Evolutionary conservation across 768 basidiomycete genomes (phyloP).

Genomic region (Pleurotus citrinopileatus): DNA sequence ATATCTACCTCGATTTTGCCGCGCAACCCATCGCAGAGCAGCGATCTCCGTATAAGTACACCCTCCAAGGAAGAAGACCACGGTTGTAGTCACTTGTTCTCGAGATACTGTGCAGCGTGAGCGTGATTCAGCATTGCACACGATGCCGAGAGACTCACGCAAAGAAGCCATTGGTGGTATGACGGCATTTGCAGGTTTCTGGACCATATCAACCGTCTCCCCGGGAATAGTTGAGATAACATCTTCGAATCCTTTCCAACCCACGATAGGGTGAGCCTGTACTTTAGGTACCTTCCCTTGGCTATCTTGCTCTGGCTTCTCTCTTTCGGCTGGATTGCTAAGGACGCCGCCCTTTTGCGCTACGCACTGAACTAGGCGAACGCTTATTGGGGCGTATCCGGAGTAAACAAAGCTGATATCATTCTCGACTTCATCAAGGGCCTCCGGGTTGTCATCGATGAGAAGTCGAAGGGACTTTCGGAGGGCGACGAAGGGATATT

Average conservation of each 20-base stretch:
- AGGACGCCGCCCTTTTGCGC: slow-evolving; percentile 90
- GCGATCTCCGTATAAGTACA: slow-evolving; percentile 98
- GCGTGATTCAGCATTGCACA: neutral
- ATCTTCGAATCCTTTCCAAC: slow-evolving; percentile 98
- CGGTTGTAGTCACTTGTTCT: slow-evolving; percentile 74
- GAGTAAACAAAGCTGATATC: slow-evolving; percentile 97
- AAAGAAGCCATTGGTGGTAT: slow-evolving; percentile 26
- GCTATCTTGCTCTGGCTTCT: slow-evolving; percentile 28
- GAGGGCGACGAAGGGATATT: slow-evolving; percentile 68
- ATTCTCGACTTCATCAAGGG: slow-evolving; percentile 79
- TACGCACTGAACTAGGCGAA: slow-evolving; percentile 90
- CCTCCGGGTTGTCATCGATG: slow-evolving; percentile 82
- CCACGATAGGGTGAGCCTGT: slow-evolving; percentile 88
- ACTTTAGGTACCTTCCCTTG: slow-evolving; percentile 42
- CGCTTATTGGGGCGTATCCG: slow-evolving; percentile 91
- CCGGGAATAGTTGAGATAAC: slow-evolving; percentile 80
- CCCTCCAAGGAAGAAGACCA: slow-evolving; percentile 96
- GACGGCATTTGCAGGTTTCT: slow-evolving; percentile 33
- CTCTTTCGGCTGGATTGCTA: slow-evolving; percentile 67
- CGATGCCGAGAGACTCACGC: slow-evolving; percentile 22
- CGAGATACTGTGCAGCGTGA: slow-evolving; percentile 35
- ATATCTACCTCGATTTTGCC: slow-evolving; percentile 72
- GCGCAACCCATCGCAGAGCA: slow-evolving; percentile 87
- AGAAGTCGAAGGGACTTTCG: slow-evolving; percentile 89
- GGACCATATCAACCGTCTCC: slow-evolving; percentile 76